These are phyloP conservation scores for Dacryopinax spathularia DNA, from an alignment of 768 basidiomycete species.

Conservation along the genomic window DNA sequence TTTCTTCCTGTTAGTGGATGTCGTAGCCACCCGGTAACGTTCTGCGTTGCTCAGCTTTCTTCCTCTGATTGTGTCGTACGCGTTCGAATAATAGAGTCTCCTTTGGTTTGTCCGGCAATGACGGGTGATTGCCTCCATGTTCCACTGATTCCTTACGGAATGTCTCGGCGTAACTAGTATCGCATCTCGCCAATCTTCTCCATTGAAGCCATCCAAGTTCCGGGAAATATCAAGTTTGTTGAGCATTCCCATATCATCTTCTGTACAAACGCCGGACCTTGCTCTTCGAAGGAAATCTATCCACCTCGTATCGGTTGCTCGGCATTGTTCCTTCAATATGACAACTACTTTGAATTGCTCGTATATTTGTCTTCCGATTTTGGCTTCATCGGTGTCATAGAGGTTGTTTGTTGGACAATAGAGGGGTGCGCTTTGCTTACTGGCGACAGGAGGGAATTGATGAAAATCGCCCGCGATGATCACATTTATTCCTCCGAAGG, in stretches of 20 bases:
- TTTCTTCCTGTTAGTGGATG: conserved; percentile 1
- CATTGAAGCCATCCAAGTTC: background rate
- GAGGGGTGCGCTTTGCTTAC: background rate
- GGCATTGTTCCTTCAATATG: conserved; percentile 26
- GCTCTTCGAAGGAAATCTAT: conserved; percentile 20
- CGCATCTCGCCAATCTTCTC: conserved; percentile 22
- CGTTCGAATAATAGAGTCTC: conserved; percentile 19
- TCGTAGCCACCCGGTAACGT: background rate
- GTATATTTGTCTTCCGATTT: conserved; percentile 19
- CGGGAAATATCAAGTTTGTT: background rate
- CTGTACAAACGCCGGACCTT: conserved; percentile 17
- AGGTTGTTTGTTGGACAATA: background rate
- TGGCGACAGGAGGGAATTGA: conserved; percentile 33
- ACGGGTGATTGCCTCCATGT: conserved; percentile 17
- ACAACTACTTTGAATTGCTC: conserved; percentile 26
- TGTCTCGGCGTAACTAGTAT: conserved; percentile 29
- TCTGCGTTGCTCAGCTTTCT: conserved; percentile 8
- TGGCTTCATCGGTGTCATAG: background rate
- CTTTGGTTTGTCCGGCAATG: conserved; percentile 18
- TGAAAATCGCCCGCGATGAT: conserved; percentile 33
- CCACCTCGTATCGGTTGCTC: conserved; percentile 24
- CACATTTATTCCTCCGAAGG: conserved; percentile 24
- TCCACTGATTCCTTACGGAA: conserved; percentile 26
- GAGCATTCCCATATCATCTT: conserved; percentile 19
- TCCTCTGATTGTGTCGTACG: conserved; percentile 21